Evolutionary conservation across 306 rosid species (phyloP).

Genomic region (Prunus kanzakura): DNA sequence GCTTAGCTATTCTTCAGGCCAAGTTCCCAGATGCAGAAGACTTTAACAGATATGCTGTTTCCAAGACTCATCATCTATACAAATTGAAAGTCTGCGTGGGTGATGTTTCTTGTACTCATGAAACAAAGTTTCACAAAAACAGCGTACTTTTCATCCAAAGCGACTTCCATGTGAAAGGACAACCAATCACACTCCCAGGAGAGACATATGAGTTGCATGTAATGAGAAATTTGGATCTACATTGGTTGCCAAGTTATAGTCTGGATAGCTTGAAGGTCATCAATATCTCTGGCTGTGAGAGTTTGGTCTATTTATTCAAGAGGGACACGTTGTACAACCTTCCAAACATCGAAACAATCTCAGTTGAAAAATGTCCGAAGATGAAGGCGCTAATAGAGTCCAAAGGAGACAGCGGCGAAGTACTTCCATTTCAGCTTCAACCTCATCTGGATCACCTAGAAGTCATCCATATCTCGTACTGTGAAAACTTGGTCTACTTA

Average conservation of each 20-base stretch:
- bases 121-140: background rate
- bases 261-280: background rate
- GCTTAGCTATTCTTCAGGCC: background rate
- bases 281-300: background rate
- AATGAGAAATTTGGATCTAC: background rate
- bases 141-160: background rate
- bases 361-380: background rate
- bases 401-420: background rate
- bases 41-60: background rate
- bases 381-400: background rate
- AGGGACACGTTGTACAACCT: background rate
- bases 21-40: background rate
- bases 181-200: background rate
- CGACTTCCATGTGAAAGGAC: background rate
- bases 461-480: background rate
- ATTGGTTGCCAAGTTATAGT: background rate
- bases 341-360: background rate
- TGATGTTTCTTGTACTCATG: background rate
- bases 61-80: background rate
- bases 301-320: background rate
- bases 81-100: background rate
- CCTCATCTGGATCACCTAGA: background rate
- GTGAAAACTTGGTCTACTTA: background rate
- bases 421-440: background rate
- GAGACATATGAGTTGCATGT: background rate